Conservation (phyloP, 148 eudicot genomes). For the Oxyria digyna region DNA sequence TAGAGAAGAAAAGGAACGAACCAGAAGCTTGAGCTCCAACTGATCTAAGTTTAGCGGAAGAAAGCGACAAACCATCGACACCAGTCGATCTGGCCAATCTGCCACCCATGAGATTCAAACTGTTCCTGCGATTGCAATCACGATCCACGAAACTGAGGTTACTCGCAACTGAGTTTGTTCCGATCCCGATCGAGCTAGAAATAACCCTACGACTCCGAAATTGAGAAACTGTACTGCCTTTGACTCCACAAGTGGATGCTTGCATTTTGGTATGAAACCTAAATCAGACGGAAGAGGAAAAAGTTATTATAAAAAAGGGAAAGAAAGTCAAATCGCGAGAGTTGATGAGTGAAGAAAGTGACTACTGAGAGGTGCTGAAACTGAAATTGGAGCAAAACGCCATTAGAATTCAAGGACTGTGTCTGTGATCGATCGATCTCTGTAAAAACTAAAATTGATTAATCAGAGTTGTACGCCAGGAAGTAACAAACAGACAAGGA, state of each 20-base stretch:
- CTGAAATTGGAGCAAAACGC: constrained; percentile 6
- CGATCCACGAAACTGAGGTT: constrained; percentile 21
- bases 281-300: not conserved
- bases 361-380: constrained; percentile 1
- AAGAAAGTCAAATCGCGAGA: not conserved
- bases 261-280: constrained; percentile 29
- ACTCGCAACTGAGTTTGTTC: constrained; percentile 9
- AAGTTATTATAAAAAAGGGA: not conserved
- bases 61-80: constrained; percentile 26
- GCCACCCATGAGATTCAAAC: constrained; percentile 34
- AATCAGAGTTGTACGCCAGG: not conserved
- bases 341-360: not conserved
- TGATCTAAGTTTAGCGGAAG: constrained; percentile 56
- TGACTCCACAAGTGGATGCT: constrained; percentile 28
- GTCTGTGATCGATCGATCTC: constrained; percentile 4
- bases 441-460: not conserved
- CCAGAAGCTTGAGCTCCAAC: constrained; percentile 56
- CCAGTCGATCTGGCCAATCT: constrained; percentile 29
- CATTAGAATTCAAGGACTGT: not conserved
- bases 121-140: constrained; percentile 10
- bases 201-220: constrained; percentile 22
- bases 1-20: constrained; percentile 5
- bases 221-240: constrained; percentile 23
- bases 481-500: not conserved
- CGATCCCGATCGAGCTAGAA: constrained; percentile 19